These are phyloP conservation scores for Penicillium riverlandense DNA, from an alignment of 495 filamentous ascomycete genomes.

Conservation along the genomic window DNA sequence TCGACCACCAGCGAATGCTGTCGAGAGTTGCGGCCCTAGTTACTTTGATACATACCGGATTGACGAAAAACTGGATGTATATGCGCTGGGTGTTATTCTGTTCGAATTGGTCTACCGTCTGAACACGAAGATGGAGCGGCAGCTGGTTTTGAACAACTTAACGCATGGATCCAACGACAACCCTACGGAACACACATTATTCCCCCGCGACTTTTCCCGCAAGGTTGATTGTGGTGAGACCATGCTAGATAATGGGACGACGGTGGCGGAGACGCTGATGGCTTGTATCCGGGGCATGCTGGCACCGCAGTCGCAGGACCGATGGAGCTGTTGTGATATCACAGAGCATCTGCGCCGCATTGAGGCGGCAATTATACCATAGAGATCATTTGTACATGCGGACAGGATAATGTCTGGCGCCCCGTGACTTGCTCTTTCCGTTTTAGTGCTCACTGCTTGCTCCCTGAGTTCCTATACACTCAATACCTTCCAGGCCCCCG, in stretches of 20 bases:
- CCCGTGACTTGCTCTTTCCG: no score
- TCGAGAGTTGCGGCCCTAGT: background rate
- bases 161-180: constrained; percentile 22
- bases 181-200: constrained; percentile 6
- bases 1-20: constrained; percentile 23
- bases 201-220: constrained; percentile 30
- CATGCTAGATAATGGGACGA: constrained; percentile 16
- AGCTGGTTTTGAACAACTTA: constrained; percentile 36
- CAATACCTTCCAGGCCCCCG: no score
- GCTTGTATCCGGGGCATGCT: constrained; percentile 42
- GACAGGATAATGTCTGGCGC: no score
- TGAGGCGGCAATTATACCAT: background rate
- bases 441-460: no score
- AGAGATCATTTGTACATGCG: no score
- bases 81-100: constrained; percentile 47
- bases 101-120: constrained; percentile 46
- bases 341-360: constrained; percentile 20
- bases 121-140: constrained; percentile 48
- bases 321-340: constrained; percentile 33
- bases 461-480: no score
- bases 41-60: constrained; percentile 26
- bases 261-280: constrained; percentile 31
- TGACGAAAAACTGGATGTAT: constrained; percentile 48
- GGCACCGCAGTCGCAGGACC: constrained; percentile 24
- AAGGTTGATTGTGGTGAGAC: constrained; percentile 30